Percentiles rank a stretch among this genome's conserved stretches.
phyloP scores from a whole-genome alignment of 805 yeast genomes.

The Sugiyamaella marilandica region DNA sequence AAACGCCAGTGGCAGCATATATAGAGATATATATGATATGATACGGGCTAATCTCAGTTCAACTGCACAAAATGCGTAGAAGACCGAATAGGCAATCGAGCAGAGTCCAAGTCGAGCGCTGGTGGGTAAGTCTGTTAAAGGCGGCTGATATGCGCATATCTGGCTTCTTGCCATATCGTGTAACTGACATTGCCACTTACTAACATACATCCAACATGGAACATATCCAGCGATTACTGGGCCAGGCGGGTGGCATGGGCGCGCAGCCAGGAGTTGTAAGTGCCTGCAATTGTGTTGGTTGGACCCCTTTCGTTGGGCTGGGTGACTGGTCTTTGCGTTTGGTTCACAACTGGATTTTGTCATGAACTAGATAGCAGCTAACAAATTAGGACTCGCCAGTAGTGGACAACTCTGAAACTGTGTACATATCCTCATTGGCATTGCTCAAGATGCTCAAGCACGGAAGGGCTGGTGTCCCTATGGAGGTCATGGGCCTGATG shows the following conservation, averaged over 20 bases:
- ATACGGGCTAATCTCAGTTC: not conserved
- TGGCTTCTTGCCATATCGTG: not conserved
- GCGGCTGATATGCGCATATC: not conserved
- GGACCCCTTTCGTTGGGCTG: not conserved
- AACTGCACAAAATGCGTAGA: not conserved
- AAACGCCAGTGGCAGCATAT: too few species aligned
- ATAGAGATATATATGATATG: too few species aligned
- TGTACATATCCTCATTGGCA: slow-evolving; percentile 92
- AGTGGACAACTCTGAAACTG: slow-evolving; percentile 93
- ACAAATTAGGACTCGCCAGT: slow-evolving; percentile 61
- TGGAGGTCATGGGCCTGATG: slow-evolving; percentile 96
- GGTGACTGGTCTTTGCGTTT: not conserved
- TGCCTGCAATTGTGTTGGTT: not conserved
- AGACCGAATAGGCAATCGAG: not conserved
- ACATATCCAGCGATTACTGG: slow-evolving; percentile 29
- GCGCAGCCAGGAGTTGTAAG: slow-evolving; percentile 23
- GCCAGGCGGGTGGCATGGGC: slow-evolving; percentile 32
- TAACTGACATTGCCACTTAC: slow-evolving; percentile 1
- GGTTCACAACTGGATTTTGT: not conserved
- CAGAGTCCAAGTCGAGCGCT: not conserved
- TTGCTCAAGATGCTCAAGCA: slow-evolving; percentile 94
- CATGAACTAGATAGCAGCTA: not conserved
- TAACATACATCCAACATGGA: slow-evolving; percentile 24
- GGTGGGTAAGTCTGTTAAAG: not conserved
- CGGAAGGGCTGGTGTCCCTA: slow-evolving; percentile 74